These are phyloP conservation scores for Colletotrichum sp. DNA, from an alignment of 2,329 filamentous ascomycete genomes.

Conservation along the genomic window DNA sequence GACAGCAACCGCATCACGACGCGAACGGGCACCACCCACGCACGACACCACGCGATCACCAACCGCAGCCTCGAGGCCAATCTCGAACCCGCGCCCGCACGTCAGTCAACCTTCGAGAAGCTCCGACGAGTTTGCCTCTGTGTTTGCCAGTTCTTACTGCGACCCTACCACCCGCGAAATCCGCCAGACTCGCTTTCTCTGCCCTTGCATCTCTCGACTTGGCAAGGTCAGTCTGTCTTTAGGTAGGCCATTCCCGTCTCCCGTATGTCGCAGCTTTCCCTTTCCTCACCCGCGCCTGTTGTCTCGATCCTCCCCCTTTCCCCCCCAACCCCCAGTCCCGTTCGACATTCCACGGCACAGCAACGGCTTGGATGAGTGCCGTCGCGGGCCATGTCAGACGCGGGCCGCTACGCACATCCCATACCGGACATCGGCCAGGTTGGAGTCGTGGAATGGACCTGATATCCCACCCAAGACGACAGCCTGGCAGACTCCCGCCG, in stretches of 20 bases:
- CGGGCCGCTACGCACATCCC: neutral
- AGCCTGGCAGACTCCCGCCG: neutral
- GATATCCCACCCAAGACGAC: neutral
- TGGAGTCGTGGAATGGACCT: neutral
- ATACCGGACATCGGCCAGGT: neutral
- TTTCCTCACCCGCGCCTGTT: neutral
- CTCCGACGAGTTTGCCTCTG: neutral
- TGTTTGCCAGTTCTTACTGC: neutral
- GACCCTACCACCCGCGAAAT: neutral
- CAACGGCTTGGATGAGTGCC: neutral
- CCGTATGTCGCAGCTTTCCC: neutral
- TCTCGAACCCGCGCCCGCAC: neutral
- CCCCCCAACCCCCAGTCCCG: neutral
- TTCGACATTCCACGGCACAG: neutral
- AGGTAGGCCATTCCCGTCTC: conserved; percentile 1
- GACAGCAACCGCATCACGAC: neutral
- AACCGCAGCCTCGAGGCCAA: neutral
- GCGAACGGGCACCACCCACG: neutral
- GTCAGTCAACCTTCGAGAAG: neutral
- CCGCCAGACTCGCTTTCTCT: neutral
- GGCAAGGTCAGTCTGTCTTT: neutral
- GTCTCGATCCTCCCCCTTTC: neutral
- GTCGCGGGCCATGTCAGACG: neutral
- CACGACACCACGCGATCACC: neutral
- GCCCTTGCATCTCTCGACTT: conserved; percentile 13